A percentile compares a stretch with the other conserved stretches of the same genome.
phyloP scores from a whole-genome alignment of 257 asterid species.

The Salvia miltiorrhiza region DNA sequence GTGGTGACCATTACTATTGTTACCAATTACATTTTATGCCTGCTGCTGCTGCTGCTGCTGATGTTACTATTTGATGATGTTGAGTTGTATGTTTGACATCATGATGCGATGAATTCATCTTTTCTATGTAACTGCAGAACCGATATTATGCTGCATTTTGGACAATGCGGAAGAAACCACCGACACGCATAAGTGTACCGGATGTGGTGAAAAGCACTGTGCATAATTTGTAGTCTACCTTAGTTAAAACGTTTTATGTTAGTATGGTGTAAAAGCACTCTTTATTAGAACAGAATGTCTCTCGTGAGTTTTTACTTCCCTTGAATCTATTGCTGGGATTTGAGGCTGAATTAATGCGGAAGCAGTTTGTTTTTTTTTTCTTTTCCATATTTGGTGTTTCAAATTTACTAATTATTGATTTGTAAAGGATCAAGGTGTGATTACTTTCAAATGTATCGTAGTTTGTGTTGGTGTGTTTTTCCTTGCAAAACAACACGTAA shows the following conservation, averaged over 20 bases:
- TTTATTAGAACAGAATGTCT: not conserved
- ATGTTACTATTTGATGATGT: not conserved
- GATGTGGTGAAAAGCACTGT: not conserved
- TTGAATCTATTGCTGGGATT: not conserved
- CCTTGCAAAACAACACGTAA: no score
- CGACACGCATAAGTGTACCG: not conserved
- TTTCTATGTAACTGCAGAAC: constrained; percentile 42
- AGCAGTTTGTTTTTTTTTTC: no score
- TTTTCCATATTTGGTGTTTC: not conserved
- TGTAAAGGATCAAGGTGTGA: not conserved
- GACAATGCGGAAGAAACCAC: constrained; percentile 73
- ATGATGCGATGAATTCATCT: not conserved
- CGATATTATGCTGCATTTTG: constrained; percentile 84
- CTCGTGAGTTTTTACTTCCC: not conserved
- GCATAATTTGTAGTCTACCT: not conserved
- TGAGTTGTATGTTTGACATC: not conserved
- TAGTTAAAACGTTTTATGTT: not conserved
- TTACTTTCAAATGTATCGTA: no score
- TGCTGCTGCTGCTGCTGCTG: not conserved
- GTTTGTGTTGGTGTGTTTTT: no score
- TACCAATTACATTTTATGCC: not conserved
- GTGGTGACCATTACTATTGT: no score
- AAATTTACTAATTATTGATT: not conserved
- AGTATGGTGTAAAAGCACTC: no score
- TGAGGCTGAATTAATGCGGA: not conserved